phyloP scores from a whole-genome alignment of 805 yeast species.

The Candida suzukii region DNA sequence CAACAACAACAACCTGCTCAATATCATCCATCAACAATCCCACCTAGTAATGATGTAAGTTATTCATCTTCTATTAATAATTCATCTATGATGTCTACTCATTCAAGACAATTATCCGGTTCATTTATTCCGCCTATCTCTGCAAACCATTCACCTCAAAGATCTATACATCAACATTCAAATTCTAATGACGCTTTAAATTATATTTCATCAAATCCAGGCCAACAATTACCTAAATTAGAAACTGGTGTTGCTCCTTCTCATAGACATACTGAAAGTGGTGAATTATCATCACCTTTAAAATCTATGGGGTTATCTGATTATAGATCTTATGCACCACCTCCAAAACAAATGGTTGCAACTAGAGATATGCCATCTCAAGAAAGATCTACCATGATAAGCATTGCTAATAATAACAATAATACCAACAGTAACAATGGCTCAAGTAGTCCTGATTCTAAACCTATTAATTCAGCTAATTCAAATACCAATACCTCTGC shows the following conservation, averaged over 20 bases:
- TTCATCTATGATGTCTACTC: background rate
- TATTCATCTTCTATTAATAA: background rate
- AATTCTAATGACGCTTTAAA: conserved; percentile 21
- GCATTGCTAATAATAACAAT: no score
- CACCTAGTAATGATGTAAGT: conserved; percentile 1
- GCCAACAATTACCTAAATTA: conserved; percentile 1
- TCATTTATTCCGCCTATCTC: background rate
- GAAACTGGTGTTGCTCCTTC: no score
- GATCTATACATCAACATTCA: conserved; percentile 4
- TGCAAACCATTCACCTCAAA: conserved; percentile 2
- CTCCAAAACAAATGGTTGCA: conserved; percentile 3
- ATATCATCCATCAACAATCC: conserved; percentile 3
- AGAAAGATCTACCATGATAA: conserved; percentile 7
- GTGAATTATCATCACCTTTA: conserved; percentile 14
- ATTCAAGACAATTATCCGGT: conserved; percentile 1
- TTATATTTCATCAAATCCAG: conserved; percentile 13
- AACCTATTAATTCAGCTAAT: no score
- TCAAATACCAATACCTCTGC: background rate
- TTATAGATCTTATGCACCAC: conserved; percentile 5
- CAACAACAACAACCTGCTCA: conserved; percentile 3
- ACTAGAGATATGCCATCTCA: conserved; percentile 7
- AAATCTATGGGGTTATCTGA: conserved; percentile 10
- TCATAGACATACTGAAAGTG: conserved; percentile 1
- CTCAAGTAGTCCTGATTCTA: background rate
- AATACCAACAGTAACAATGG: background rate